Conservation (phyloP, 176 grass and related monocot species). For the Aechmea fasciata region DNA sequence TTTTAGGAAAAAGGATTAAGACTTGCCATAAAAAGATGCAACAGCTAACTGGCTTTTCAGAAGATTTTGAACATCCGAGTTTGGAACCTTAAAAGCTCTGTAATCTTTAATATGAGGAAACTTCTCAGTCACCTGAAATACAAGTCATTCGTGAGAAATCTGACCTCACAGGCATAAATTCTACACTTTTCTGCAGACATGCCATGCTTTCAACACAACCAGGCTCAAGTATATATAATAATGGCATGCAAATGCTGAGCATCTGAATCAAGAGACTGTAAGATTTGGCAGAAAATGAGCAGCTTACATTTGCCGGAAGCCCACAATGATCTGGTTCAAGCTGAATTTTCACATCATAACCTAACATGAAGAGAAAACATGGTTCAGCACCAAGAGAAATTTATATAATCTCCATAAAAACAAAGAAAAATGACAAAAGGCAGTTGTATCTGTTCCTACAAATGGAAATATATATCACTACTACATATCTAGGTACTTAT, state of each 20-base stretch:
- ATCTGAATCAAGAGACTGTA: not conserved
- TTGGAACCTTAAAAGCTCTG: conserved; percentile 47
- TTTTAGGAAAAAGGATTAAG: conserved; percentile 1
- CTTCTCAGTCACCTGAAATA: conserved; percentile 61
- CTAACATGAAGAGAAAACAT: conserved; percentile 24
- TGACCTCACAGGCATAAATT: not conserved
- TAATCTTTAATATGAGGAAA: conserved; percentile 77
- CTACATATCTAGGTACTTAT: too few relatives aligned
- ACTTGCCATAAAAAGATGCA: conserved; percentile 48
- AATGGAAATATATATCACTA: too few relatives aligned
- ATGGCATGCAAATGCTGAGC: not conserved
- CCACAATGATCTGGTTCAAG: conserved; percentile 42
- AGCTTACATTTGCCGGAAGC: conserved; percentile 52
- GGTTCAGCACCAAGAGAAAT: not conserved
- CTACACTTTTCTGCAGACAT: conserved; percentile 3
- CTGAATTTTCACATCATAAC: conserved; percentile 70
- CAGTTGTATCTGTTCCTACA: too few relatives aligned
- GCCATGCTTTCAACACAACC: not conserved
- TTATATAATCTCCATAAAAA: too few relatives aligned
- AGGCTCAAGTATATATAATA: conserved; percentile 2
- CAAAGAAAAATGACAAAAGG: too few relatives aligned
- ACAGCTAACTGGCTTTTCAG: conserved; percentile 70
- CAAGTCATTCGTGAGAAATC: not conserved
- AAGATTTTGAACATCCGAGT: conserved; percentile 37
- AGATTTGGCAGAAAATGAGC: not conserved